These are phyloP conservation scores for Raffaelea arxii DNA, from an alignment of 2,329 filamentous ascomycete genomes.

Conservation along the genomic window DNA sequence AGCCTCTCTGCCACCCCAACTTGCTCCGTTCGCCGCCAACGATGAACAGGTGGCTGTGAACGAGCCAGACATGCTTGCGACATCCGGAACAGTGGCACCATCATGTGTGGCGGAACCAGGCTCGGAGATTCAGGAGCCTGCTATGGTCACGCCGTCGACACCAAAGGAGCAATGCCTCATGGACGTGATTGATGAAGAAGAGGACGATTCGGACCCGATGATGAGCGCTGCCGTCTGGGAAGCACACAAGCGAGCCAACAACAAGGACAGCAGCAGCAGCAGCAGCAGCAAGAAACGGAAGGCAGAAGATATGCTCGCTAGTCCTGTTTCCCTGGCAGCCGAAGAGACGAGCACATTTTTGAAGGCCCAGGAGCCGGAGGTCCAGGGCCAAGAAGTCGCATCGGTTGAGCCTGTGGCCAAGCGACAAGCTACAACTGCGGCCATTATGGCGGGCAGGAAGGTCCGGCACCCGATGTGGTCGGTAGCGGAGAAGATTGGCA, in stretches of 20 bases:
- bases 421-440: slow-evolving; percentile 7
- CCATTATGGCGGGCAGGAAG: slow-evolving; percentile 2
- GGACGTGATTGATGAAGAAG: no score
- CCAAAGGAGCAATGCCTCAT: no score
- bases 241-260: neutral
- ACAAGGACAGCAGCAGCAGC: neutral
- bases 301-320: slow-evolving; percentile 17
- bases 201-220: slow-evolving; percentile 5
- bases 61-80: no score
- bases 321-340: neutral
- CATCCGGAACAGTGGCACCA: no score
- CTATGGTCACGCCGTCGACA: no score
- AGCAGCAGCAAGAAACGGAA: slow-evolving; percentile 19
- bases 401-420: slow-evolving; percentile 1
- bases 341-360: no score
- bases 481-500: slow-evolving; percentile 18
- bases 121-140: no score
- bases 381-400: neutral
- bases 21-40: no score
- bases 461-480: slow-evolving; percentile 5
- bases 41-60: no score
- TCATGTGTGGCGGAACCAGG: no score
- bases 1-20: no score
- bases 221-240: slow-evolving; percentile 4
- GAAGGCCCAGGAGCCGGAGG: neutral